Base-by-base conservation (phyloP, 306 rosid species). In the Prunus fruticosa region DNA sequence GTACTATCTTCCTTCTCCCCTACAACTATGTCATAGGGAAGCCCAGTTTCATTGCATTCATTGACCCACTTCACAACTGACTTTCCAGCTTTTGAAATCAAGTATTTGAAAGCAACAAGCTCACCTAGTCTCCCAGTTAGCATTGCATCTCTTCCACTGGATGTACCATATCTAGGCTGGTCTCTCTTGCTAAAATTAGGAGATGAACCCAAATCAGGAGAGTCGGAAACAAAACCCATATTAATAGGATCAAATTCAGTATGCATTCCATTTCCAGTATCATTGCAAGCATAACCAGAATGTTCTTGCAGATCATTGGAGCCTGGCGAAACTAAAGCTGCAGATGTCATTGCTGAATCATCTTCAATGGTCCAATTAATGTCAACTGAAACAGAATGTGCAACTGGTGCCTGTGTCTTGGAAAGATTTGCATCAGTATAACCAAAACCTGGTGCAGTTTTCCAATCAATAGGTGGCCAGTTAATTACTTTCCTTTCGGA, bases 391-490 rank as follows among this genome's bases (percentile, higher is more conserved):
- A 70, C 76, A 18, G 88, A 90, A 80, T 75, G 83, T 53, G 86
- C 69, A 57, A 15, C 30, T 22, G 82, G 53, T 74, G 96, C 75
- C 68, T 87, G 85, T 27, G 89, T 86, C 82, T 75, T 82, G 73
- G 86, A 86, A 74, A 93, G 96, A 77, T 79, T 78, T 78, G 78
- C 85, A 13, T 81, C 90, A 60, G 97, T 90, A 81, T 82, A 88
- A 76, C 30, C 81, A 84, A 88, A 89, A 76, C 89, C 94, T 10
- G 97, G 96, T 73, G 97, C 95, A 80, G 90, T 88, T 83, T 89
- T 90, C 97, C 98, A 90, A 75, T 78, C 95, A 67, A n/a, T 91
- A 50, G 97, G 93, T 9, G 96, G 98, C 96, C 96, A 92, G 79
- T 79, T 83, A 75, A 67, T 76, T 65, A 79, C 47, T 77, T 74